Evolutionary conservation across 2,329 filamentous ascomycete species (phyloP).

Genomic region (Uncinocarpus reesii): DNA sequence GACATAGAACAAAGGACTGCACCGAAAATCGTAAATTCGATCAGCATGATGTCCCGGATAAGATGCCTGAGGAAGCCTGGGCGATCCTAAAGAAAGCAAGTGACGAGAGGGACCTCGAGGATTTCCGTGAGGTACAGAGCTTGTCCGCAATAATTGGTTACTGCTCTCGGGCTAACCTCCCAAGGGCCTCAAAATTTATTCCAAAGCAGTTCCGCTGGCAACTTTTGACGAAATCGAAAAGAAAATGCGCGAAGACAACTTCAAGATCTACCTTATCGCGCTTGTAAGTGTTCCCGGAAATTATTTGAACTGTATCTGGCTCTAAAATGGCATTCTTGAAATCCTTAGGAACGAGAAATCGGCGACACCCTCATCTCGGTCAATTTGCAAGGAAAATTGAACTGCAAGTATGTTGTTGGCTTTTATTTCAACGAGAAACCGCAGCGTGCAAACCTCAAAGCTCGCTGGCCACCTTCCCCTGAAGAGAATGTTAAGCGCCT

Average conservation of each 20-base stretch:
- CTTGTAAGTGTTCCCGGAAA: conserved; percentile 26
- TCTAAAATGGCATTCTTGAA: conserved; percentile 9
- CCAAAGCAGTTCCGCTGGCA: conserved; percentile 38
- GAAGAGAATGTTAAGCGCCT: conserved; percentile 46
- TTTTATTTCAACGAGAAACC: conserved; percentile 41
- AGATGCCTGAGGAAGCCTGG: conserved; percentile 43
- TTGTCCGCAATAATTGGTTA: not conserved
- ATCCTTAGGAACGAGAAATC: conserved; percentile 37
- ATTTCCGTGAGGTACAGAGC: conserved; percentile 38
- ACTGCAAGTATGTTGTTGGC: conserved; percentile 42
- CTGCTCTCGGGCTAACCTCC: conserved; percentile 6
- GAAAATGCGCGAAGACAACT: conserved; percentile 40
- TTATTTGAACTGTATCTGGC: not conserved
- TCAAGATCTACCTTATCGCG: conserved; percentile 45
- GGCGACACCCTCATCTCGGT: conserved; percentile 41
- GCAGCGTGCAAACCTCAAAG: conserved; percentile 37
- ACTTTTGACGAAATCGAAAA: conserved; percentile 42
- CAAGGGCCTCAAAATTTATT: conserved; percentile 42
- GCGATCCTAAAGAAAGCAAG: conserved; percentile 40
- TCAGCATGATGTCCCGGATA: conserved; percentile 36
- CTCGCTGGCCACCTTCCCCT: conserved; percentile 40
- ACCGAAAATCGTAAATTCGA: conserved; percentile 39
- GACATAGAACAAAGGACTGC: conserved; percentile 38
- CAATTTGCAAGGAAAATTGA: conserved; percentile 43
- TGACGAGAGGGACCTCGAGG: conserved; percentile 40